phyloP scores from a whole-genome alignment of 169 alveolate species.

The Babesia gibsoni region DNA sequence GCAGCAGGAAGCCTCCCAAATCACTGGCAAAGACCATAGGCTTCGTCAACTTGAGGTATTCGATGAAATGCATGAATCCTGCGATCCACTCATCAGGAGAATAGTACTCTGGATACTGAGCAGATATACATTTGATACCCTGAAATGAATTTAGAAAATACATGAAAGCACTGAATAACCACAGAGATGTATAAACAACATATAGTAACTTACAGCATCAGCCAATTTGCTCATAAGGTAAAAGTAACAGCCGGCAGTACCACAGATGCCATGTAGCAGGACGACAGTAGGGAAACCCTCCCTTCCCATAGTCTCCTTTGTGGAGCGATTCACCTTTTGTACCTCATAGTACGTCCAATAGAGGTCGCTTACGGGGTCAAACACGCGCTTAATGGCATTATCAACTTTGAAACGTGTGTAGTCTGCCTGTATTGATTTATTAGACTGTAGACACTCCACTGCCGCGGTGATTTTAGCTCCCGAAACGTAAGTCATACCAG shows the following conservation, averaged over 20 bases:
- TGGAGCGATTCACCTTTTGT: neutral
- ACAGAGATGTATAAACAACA: neutral
- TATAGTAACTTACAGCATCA: constrained; percentile 35
- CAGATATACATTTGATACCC: constrained; percentile 74
- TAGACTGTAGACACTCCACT: constrained; percentile 36
- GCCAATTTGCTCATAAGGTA: constrained; percentile 60
- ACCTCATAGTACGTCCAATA: constrained; percentile 74
- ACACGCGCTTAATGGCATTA: constrained; percentile 68
- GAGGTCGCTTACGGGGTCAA: constrained; percentile 72
- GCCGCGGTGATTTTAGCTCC: neutral
- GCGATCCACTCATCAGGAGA: constrained; percentile 72
- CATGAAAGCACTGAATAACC: neutral
- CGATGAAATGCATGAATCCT: constrained; percentile 70
- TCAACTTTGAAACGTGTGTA: constrained; percentile 63
- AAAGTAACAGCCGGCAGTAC: constrained; percentile 80
- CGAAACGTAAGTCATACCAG: neutral
- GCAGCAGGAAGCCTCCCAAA: constrained; percentile 74
- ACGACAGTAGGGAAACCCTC: constrained; percentile 47
- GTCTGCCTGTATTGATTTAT: constrained; percentile 66
- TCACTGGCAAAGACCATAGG: constrained; percentile 76
- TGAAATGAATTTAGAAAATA: neutral
- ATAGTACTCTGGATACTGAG: constrained; percentile 74
- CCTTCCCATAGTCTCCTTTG: constrained; percentile 7
- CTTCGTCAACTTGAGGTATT: constrained; percentile 65
- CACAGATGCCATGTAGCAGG: constrained; percentile 76